Conservation (phyloP, 208 protist species). For the Kentomonas sorsogonicus region DNA sequence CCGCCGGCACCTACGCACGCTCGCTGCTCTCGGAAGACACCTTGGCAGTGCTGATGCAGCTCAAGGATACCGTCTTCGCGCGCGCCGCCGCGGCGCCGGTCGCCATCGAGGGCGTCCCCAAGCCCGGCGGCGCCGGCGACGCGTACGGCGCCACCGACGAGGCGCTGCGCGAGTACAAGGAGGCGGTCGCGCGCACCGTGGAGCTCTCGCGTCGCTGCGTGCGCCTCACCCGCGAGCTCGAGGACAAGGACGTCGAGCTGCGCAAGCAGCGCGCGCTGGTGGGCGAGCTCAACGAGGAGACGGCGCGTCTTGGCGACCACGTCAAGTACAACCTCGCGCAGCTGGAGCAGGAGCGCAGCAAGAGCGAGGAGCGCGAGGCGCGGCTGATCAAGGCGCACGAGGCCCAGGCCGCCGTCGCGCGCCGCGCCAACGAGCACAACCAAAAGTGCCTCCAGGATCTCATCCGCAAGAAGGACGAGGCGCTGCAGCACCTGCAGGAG, state of each 20-base stretch:
- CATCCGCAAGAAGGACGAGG: slow-evolving; percentile 67
- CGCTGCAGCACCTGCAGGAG: slow-evolving; percentile 56
- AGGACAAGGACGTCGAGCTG: slow-evolving; percentile 23
- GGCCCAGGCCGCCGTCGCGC: slow-evolving; percentile 61
- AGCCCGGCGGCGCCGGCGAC: slow-evolving; percentile 5
- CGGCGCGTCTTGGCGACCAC: slow-evolving; percentile 30
- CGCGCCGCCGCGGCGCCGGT: slow-evolving; percentile 55
- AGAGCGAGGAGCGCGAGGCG: slow-evolving; percentile 42
- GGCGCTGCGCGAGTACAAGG: slow-evolving; percentile 72
- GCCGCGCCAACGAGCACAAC: slow-evolving; percentile 78
- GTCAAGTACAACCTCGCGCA: slow-evolving; percentile 45
- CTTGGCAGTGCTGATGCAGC: slow-evolving; percentile 42
- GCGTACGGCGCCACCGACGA: slow-evolving; percentile 29
- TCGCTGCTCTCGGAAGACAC: slow-evolving; percentile 41
- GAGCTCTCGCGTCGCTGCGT: slow-evolving; percentile 54
- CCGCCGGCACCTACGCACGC: slow-evolving; percentile 24
- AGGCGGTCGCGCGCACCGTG: slow-evolving; percentile 41
- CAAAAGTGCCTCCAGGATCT: slow-evolving; percentile 65
- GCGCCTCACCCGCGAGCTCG: slow-evolving; percentile 38
- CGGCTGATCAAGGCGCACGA: slow-evolving; percentile 63
- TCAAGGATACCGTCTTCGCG: slow-evolving; percentile 79
- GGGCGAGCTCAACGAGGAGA: slow-evolving; percentile 45
- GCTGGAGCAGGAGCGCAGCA: slow-evolving; percentile 61
- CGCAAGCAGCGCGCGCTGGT: slow-evolving; percentile 20
- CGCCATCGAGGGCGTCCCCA: slow-evolving; percentile 22